phyloP scores from a whole-genome alignment of 169 alveolate genomes.

The Cyclospora cayetanensis region DNA sequence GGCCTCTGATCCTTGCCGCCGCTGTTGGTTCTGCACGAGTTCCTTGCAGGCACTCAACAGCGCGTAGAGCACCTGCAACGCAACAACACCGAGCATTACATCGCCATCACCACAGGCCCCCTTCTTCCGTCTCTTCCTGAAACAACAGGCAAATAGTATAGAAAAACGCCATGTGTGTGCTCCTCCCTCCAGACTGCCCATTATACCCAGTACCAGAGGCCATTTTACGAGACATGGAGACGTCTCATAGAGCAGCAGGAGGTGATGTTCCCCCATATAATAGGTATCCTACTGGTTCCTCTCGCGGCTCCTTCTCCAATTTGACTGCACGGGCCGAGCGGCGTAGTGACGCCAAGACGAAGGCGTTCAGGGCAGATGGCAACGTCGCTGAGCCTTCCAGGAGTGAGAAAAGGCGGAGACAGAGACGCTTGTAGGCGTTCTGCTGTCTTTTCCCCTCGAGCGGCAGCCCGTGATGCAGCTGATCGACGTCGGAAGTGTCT shows the following conservation, averaged over 20 bases:
- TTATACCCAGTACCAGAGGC: no score
- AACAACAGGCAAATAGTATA: no score
- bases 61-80: neutral
- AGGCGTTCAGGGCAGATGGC: neutral
- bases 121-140: no score
- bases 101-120: no score
- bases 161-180: no score
- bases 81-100: no score
- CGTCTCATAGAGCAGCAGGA: no score
- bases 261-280: no score
- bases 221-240: no score
- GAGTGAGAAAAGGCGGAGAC: neutral
- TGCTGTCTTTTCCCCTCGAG: slow-evolving; percentile 15
- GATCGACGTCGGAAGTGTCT: slow-evolving; percentile 7
- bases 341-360: neutral
- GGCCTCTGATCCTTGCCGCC: slow-evolving; percentile 12
- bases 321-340: neutral
- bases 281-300: no score
- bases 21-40: neutral
- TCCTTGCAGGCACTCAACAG: neutral
- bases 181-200: no score
- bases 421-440: neutral
- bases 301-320: neutral
- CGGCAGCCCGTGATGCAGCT: slow-evolving; percentile 23
- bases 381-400: neutral